Conservation (phyloP, 768 basidiomycete genomes). For the Rhodotorula toruloides region DNA sequence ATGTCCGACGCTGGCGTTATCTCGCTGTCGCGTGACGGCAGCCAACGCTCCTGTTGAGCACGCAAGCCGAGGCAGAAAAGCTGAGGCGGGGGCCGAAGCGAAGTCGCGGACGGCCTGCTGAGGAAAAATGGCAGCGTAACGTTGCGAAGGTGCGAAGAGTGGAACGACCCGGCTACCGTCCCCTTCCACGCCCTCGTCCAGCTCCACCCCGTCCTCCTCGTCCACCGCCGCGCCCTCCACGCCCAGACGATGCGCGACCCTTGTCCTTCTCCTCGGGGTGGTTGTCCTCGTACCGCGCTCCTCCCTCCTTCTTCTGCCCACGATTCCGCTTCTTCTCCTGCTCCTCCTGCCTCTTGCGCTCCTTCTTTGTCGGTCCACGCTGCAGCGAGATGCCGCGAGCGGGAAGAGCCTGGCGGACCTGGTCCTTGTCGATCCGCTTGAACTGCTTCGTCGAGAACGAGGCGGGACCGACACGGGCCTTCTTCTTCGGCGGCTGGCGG, state of each 20-base stretch:
- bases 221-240: not conserved
- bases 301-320: constrained; percentile 16
- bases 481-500: constrained; percentile 21
- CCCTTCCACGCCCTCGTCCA: not conserved
- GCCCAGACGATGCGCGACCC: not conserved
- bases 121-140: too few species aligned
- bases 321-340: constrained; percentile 21
- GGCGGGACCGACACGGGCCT: constrained; percentile 14
- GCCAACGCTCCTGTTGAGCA: too few species aligned
- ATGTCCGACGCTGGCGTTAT: too few species aligned
- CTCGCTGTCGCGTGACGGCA: too few species aligned
- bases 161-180: not conserved
- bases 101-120: too few species aligned
- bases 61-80: too few species aligned
- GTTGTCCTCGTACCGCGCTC: constrained; percentile 17
- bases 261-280: not conserved
- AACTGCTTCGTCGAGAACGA: constrained; percentile 35
- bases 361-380: constrained; percentile 23
- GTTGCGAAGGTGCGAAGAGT: too few species aligned
- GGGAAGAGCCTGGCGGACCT: constrained; percentile 6
- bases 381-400: constrained; percentile 12
- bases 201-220: not conserved
- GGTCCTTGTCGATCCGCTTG: constrained; percentile 14
- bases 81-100: too few species aligned
- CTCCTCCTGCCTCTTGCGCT: constrained; percentile 30